These are phyloP conservation scores for Linderina pennispora DNA, from an alignment of 192 early-diverging fungal genomes.

Conservation along the genomic window DNA sequence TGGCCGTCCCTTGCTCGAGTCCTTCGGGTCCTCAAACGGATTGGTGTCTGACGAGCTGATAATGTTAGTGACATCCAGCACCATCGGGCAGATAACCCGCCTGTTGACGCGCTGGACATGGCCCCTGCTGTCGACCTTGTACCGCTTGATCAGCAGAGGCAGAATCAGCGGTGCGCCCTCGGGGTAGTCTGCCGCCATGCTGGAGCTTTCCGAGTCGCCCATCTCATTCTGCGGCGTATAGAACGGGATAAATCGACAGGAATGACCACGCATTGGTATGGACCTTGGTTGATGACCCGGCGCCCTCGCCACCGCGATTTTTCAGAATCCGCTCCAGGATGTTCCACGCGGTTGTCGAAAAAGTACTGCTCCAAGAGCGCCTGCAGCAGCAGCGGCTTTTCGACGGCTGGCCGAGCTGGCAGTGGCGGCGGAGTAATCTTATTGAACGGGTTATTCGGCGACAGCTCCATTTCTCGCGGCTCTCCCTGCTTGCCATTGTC, in stretches of 20 bases:
- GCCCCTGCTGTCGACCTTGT: conserved; percentile 42
- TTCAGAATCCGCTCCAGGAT: conserved; percentile 30
- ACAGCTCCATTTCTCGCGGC: no score
- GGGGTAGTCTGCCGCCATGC: conserved; percentile 48
- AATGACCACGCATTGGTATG: conserved; percentile 66
- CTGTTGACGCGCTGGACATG: conserved; percentile 37
- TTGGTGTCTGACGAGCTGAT: no score
- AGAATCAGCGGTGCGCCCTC: conserved; percentile 52
- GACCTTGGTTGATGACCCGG: conserved; percentile 18
- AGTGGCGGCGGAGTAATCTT: no score
- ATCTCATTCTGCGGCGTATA: conserved; percentile 64
- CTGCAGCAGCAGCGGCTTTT: conserved; percentile 43
- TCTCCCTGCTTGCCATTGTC: neutral
- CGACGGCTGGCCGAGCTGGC: no score
- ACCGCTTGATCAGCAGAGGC: conserved; percentile 65
- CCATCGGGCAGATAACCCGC: conserved; percentile 50
- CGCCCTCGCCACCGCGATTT: neutral
- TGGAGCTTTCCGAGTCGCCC: conserved; percentile 41
- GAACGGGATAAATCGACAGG: conserved; percentile 60
- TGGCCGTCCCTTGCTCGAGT: no score
- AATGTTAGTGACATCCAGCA: conserved; percentile 23
- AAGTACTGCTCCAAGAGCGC: conserved; percentile 53
- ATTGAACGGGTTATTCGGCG: conserved; percentile 9
- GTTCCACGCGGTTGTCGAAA: conserved; percentile 53
- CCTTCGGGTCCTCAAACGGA: conserved; percentile 10